Evolutionary conservation across 179 eudicot genomes (phyloP).

Genomic region (Nepenthes alata): DNA sequence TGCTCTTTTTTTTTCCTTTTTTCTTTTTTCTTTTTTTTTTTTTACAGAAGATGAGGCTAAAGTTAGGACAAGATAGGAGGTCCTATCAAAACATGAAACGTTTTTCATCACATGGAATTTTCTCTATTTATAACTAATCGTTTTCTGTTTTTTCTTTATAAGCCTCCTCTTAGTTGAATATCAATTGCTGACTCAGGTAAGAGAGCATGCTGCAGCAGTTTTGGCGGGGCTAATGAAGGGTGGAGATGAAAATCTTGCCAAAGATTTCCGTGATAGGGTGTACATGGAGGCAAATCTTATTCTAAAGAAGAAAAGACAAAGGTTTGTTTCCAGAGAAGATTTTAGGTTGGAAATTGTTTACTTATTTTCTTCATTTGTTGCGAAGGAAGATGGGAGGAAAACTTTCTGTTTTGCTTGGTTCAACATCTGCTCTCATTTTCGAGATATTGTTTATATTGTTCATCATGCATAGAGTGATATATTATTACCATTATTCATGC

Average conservation of each 20-base stretch:
- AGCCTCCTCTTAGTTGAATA: conserved; percentile 5
- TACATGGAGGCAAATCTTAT: conserved; percentile 52
- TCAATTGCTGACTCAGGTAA: conserved; percentile 48
- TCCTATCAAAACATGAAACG: too few relatives aligned
- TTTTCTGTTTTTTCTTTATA: neutral
- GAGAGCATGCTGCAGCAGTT: conserved; percentile 99
- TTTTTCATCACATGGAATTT: too few relatives aligned
- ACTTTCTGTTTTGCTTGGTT: too few relatives aligned
- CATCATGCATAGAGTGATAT: too few relatives aligned
- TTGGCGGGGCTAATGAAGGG: conserved; percentile 96
- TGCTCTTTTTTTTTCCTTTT: too few relatives aligned
- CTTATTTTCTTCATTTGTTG: neutral
- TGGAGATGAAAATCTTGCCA: conserved; percentile 58
- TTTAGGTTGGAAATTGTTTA: neutral
- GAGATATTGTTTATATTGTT: too few relatives aligned
- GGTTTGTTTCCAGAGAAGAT: conserved; percentile 28
- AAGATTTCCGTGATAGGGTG: conserved; percentile 70
- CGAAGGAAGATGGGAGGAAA: too few relatives aligned
- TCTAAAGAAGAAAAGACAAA: conserved; percentile 53
- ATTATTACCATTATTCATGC: too few relatives aligned
- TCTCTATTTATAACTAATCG: neutral
- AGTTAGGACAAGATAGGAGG: too few relatives aligned
- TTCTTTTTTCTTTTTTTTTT: too few relatives aligned
- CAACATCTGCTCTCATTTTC: too few relatives aligned
- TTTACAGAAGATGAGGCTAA: too few relatives aligned